Evolutionary conservation across 441 rosid species (phyloP).

Genomic region (Gossypium gossypioides): DNA sequence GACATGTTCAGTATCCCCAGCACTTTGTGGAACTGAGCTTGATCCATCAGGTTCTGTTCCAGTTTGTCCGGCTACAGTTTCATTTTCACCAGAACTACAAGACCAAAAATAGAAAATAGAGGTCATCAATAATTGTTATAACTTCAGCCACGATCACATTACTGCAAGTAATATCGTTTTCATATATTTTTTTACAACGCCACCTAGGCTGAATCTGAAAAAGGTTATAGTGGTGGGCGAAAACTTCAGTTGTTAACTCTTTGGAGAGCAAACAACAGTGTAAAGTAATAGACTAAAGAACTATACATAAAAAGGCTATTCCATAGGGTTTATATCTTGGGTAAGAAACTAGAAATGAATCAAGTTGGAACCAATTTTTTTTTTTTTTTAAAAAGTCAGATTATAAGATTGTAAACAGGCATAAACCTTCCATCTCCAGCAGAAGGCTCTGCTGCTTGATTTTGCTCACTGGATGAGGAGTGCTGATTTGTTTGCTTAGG

Average conservation of each 20-base stretch:
- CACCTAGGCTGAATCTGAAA: not conserved
- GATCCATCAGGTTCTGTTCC: constrained; percentile 39
- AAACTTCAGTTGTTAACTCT: not conserved
- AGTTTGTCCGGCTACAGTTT: constrained; percentile 38
- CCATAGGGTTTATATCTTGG: not conserved
- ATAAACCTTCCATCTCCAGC: constrained; percentile 55
- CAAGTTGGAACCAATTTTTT: not conserved
- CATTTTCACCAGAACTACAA: constrained; percentile 54
- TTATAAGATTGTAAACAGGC: constrained; percentile 9
- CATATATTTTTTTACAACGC: not conserved
- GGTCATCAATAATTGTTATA: not conserved
- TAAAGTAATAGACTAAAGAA: not conserved
- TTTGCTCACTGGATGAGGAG: constrained; percentile 25
- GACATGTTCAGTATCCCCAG: constrained; percentile 33
- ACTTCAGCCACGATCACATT: not conserved
- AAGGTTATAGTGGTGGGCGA: not conserved
- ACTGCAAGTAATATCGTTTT: not conserved
- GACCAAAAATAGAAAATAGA: not conserved
- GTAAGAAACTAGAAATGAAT: not conserved
- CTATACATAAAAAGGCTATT: not conserved
- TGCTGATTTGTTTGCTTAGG: constrained; percentile 39
- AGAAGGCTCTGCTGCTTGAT: constrained; percentile 35
- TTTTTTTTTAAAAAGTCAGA: not conserved
- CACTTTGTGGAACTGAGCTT: constrained; percentile 22
- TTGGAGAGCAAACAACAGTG: not conserved